phyloP scores from a whole-genome alignment of 2,329 filamentous ascomycete genomes.

The Sarocladiaceae sp. region DNA sequence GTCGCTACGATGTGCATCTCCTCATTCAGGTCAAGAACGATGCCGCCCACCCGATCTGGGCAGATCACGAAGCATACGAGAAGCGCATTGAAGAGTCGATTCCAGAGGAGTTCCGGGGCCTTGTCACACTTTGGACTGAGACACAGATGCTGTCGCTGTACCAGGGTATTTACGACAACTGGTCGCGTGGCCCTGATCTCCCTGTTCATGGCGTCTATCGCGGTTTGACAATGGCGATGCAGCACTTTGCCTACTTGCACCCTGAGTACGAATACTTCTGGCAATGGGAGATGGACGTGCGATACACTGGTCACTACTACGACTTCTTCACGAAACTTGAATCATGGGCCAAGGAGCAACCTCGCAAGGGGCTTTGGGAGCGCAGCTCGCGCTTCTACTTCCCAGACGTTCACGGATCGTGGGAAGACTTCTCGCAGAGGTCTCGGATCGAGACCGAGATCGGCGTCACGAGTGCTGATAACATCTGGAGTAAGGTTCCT shows the following conservation, averaged over 20 bases:
- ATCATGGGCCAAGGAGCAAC: slow-evolving; percentile 67
- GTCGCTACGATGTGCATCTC: slow-evolving; percentile 82
- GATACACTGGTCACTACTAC: slow-evolving; percentile 85
- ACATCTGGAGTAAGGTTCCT: slow-evolving; percentile 57
- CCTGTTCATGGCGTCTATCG: slow-evolving; percentile 91
- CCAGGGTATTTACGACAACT: slow-evolving; percentile 78
- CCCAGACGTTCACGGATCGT: slow-evolving; percentile 69
- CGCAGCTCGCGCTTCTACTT: slow-evolving; percentile 75
- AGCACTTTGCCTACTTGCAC: slow-evolving; percentile 85
- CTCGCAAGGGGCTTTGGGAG: slow-evolving; percentile 78
- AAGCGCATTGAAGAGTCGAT: slow-evolving; percentile 64
- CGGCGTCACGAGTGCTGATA: slow-evolving; percentile 60
- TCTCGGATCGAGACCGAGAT: slow-evolving; percentile 71
- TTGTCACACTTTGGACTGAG: slow-evolving; percentile 91
- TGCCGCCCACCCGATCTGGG: slow-evolving; percentile 71
- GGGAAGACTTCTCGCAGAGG: slow-evolving; percentile 74
- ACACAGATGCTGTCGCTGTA: slow-evolving; percentile 90
- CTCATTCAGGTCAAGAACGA: slow-evolving; percentile 81
- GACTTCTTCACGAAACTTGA: slow-evolving; percentile 67
- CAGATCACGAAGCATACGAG: slow-evolving; percentile 64
- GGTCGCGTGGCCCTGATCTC: slow-evolving; percentile 58
- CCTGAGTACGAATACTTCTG: slow-evolving; percentile 89
- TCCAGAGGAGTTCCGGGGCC: slow-evolving; percentile 80
- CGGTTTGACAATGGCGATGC: slow-evolving; percentile 88
- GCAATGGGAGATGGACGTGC: slow-evolving; percentile 94